Evolutionary conservation across 2,329 filamentous ascomycete species (phyloP).

Genomic region (Ophiosphaerella herpotricha): DNA sequence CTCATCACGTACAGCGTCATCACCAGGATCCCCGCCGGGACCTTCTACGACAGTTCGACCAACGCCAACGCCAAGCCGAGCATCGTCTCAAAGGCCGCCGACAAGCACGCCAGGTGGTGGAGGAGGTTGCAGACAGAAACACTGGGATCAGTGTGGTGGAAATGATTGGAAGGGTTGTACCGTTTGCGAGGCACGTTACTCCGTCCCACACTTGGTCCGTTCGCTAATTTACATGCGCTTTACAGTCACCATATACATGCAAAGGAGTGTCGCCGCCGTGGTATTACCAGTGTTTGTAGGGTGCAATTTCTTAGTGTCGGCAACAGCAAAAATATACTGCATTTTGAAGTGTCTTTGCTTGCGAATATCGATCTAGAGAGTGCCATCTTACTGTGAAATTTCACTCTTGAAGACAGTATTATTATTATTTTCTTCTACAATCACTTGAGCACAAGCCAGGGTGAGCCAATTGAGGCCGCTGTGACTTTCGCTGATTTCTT

Average conservation of each 20-base stretch:
- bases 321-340: neutral
- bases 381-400: no score
- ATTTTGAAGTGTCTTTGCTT: no score
- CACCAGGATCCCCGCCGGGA: slow-evolving; percentile 1
- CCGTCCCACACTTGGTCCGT: neutral
- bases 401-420: no score
- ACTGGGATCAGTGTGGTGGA: slow-evolving; percentile 39
- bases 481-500: no score
- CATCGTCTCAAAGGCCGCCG: slow-evolving; percentile 13
- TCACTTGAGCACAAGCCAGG: no score
- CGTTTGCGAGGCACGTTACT: slow-evolving; percentile 29
- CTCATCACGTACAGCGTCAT: neutral
- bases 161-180: slow-evolving; percentile 38
- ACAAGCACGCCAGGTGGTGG: slow-evolving; percentile 28
- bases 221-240: neutral
- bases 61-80: slow-evolving; percentile 2
- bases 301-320: neutral
- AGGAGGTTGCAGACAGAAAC: slow-evolving; percentile 28
- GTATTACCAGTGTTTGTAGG: slow-evolving; percentile 36
- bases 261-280: slow-evolving; percentile 34
- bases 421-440: no score
- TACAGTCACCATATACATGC: slow-evolving; percentile 32
- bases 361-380: no score
- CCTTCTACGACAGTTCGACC: slow-evolving; percentile 9
- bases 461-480: no score